Evolutionary conservation across 345 rosid genomes (phyloP).

Genomic region (Citrus reticulata): DNA sequence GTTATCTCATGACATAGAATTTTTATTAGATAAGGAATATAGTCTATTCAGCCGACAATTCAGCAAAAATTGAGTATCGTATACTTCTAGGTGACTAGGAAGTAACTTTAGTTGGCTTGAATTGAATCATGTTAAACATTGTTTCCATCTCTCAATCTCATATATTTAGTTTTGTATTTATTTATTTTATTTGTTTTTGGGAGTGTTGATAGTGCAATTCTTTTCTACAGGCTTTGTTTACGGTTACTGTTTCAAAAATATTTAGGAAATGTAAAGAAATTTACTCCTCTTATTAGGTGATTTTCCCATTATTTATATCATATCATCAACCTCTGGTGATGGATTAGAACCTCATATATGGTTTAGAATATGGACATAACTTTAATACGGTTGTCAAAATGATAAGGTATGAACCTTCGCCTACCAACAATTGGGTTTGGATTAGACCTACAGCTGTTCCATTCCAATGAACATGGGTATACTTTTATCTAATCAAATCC

Average conservation of each 20-base stretch:
- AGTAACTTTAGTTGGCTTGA: background rate
- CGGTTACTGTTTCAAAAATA: background rate
- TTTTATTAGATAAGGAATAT: background rate
- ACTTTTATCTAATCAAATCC: background rate
- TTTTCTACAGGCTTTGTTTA: background rate
- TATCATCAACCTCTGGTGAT: background rate
- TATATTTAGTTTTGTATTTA: too few species aligned
- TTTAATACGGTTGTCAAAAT: background rate
- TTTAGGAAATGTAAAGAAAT: background rate
- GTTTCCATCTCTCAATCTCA: background rate
- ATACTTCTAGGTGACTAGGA: background rate
- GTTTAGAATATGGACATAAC: background rate
- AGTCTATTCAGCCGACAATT: background rate
- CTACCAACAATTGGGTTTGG: background rate
- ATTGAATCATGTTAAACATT: background rate
- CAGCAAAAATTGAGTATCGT: background rate
- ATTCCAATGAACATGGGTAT: background rate
- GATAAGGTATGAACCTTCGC: background rate
- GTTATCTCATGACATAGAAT: background rate
- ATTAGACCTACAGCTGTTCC: background rate
- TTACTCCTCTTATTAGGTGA: background rate
- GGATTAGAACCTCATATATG: background rate
- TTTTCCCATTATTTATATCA: background rate
- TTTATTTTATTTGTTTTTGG: background rate
- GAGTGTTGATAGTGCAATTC: background rate